phyloP scores from a whole-genome alignment of 106 monocot genomes.

The Dendrobium nobile region DNA sequence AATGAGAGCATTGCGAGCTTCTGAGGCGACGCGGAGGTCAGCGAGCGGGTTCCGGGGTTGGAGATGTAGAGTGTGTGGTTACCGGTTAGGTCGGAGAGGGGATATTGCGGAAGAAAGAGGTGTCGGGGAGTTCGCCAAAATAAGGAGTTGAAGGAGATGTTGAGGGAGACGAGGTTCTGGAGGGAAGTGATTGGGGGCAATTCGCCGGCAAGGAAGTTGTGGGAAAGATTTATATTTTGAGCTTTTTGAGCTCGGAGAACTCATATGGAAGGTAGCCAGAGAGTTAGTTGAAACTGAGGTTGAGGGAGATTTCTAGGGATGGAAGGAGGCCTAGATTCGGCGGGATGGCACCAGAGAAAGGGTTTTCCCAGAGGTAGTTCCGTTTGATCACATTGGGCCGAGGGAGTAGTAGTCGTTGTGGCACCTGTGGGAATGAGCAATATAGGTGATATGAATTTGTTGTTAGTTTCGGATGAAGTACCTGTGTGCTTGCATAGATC shows the following conservation, averaged over 20 bases:
- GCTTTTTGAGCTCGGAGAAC: slow-evolving; percentile 54
- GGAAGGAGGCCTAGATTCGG: slow-evolving; percentile 58
- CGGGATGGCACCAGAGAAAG: slow-evolving; percentile 62
- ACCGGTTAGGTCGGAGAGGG: slow-evolving; percentile 53
- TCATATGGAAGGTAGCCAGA: slow-evolving; percentile 48
- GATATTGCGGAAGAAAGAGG: slow-evolving; percentile 68
- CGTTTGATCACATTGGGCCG: too few species aligned
- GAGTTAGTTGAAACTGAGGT: slow-evolving; percentile 81
- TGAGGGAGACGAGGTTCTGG: slow-evolving; percentile 72
- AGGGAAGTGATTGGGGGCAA: slow-evolving; percentile 37
- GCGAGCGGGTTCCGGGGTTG: neutral
- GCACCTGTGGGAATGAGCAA: too few species aligned
- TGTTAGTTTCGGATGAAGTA: too few species aligned
- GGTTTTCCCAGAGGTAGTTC: slow-evolving; percentile 62
- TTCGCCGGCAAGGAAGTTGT: slow-evolving; percentile 66
- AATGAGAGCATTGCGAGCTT: slow-evolving; percentile 62
- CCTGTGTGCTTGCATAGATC: too few species aligned
- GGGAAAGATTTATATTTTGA: slow-evolving; percentile 70
- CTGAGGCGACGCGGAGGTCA: neutral
- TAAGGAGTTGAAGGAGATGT: slow-evolving; percentile 85
- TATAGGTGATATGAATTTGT: too few species aligned
- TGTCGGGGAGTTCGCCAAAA: slow-evolving; percentile 68
- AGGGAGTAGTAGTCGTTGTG: too few species aligned
- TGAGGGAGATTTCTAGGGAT: slow-evolving; percentile 76
- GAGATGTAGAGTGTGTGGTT: slow-evolving; percentile 52